Base-by-base conservation (phyloP, 257 asterid species). In the Salvia rosmarinus region DNA sequence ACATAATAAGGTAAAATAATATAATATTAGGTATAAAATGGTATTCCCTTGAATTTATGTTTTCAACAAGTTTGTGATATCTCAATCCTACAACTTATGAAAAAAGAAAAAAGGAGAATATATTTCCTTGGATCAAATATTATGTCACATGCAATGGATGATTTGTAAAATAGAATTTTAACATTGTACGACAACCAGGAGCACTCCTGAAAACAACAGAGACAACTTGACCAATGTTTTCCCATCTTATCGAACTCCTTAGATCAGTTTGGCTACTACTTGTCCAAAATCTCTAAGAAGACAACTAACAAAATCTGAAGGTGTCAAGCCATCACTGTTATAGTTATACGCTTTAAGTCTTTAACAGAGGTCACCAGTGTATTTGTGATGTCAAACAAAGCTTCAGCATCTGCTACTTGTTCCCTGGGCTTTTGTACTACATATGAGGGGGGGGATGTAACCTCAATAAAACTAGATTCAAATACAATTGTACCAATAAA, bases 381-480 rank as follows among this genome's bases (percentile, higher is more conserved):
- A 78, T 79, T 89, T 80, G 99, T 84, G 67, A 95, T 91, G 75
- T 89, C 99, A 80, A 84, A 82, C 66, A 95, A 84, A 16, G 92
- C 95, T 78, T 95, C 99, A 61, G 99, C 98, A 85, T 95, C 99
- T 43, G 96, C 94, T 12, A 95, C 88, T 77, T 89, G 98, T 77
- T 89, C 98, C 76, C 98, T 83, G 35, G 99, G 98, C 61, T 85
- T 91, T 80, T 81, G 86, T 4, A 91, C 99, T 91, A 85, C 49
- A 57, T 21, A 52, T 9, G 35, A 25, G 51, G 35, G 35, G 65
- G 8, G 60, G 52, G 52, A n/a, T 17, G 4, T 16, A 80, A 70
- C 56, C 21, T 59, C 14, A 40, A 39, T 28, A 25, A 52, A 19
- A 20, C 74, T 8, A 6, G 65, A 4, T 37, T 25, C 34, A 49